Evolutionary conservation across 129 eudicot genomes (phyloP).

Genomic region (Pulicaria dysenterica): DNA sequence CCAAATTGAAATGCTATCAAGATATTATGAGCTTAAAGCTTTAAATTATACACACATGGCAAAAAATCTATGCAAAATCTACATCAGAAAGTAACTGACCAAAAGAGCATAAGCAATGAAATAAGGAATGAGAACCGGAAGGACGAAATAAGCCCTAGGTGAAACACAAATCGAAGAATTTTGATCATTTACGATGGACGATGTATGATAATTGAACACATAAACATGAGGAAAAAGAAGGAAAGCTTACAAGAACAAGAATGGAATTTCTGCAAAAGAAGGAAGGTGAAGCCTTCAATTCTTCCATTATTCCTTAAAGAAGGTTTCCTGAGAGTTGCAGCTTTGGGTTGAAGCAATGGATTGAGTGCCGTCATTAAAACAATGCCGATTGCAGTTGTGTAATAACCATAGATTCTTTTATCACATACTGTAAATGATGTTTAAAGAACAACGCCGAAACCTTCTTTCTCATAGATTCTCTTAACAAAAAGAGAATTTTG

Average conservation of each 20-base stretch:
- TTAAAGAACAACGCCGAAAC: neutral
- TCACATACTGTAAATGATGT: neutral
- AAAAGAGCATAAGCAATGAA: slow-evolving; percentile 11
- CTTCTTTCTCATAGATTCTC: neutral
- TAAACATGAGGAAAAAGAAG: neutral
- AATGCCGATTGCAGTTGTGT: neutral
- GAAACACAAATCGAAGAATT: neutral
- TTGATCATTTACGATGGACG: neutral
- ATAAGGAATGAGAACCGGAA: slow-evolving; percentile 9
- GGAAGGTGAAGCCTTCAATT: slow-evolving; percentile 13
- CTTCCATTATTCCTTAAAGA: slow-evolving; percentile 7
- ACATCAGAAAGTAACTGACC: neutral
- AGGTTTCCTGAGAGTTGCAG: slow-evolving; percentile 3
- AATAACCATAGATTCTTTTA: neutral
- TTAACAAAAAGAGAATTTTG: neutral
- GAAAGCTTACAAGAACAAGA: slow-evolving; percentile 36
- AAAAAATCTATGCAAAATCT: neutral
- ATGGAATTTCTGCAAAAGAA: slow-evolving; percentile 40
- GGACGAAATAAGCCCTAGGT: neutral
- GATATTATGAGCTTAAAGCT: neutral
- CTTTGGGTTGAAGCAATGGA: slow-evolving; percentile 29
- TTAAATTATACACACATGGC: neutral
- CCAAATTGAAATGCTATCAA: neutral
- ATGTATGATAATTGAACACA: neutral
- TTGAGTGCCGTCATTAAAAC: slow-evolving; percentile 20